Evolutionary conservation across 495 filamentous ascomycete species (phyloP).

Genomic region (Trypethelium eluteriae): DNA sequence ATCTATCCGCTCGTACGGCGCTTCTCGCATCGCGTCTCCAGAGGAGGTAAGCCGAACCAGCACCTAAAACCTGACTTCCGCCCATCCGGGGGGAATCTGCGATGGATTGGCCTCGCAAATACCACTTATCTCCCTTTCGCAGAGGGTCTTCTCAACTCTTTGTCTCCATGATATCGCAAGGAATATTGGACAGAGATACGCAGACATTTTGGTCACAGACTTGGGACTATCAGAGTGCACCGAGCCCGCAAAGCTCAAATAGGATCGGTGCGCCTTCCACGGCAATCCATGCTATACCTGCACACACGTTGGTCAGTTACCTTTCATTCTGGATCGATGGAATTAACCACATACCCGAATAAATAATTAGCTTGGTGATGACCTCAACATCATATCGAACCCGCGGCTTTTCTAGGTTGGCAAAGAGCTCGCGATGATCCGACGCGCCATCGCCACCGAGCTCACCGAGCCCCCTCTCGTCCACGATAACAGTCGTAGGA

Average conservation of each 20-base stretch:
- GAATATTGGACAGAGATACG: no score
- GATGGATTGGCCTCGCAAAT: no score
- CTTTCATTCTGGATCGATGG: slow-evolving; percentile 15
- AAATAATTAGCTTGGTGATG: slow-evolving; percentile 91
- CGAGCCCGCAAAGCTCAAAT: slow-evolving; percentile 60
- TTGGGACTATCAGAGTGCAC: slow-evolving; percentile 21
- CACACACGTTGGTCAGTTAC: neutral
- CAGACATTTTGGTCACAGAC: neutral
- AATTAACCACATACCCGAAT: slow-evolving; percentile 58
- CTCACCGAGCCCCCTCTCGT: neutral
- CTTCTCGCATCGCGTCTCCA: no score
- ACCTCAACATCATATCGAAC: slow-evolving; percentile 97
- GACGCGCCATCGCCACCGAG: neutral
- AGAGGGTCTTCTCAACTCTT: no score
- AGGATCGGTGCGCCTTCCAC: slow-evolving; percentile 59
- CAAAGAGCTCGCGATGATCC: slow-evolving; percentile 77
- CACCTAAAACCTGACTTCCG: no score
- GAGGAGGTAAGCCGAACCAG: no score
- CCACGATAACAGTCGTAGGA: neutral
- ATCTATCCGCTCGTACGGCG: no score
- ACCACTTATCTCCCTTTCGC: no score
- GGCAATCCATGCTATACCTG: slow-evolving; percentile 70
- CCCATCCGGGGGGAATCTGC: no score
- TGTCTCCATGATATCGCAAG: no score
- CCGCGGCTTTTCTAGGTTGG: slow-evolving; percentile 72